Evolutionary conservation across 2,329 filamentous ascomycete genomes (phyloP).

Genomic region (Colletotrichum australisinense): DNA sequence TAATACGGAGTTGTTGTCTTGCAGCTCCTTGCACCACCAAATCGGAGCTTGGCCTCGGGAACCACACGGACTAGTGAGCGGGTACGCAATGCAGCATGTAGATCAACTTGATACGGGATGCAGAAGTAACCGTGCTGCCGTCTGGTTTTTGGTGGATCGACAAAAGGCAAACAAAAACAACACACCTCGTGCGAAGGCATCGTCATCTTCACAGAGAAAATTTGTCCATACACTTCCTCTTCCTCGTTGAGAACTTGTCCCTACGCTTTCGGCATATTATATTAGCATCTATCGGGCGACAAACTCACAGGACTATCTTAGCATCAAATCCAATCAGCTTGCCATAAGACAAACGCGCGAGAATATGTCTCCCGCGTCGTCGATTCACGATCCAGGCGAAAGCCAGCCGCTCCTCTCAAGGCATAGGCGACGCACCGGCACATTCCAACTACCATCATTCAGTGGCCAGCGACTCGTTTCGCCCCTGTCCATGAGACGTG

Average conservation of each 20-base stretch:
- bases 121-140: neutral
- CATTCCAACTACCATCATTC: constrained; percentile 14
- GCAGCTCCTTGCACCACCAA: neutral
- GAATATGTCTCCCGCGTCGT: constrained; percentile 24
- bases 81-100: constrained; percentile 1
- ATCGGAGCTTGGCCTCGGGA: neutral
- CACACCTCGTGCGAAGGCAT: neutral
- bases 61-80: neutral
- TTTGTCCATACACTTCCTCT: neutral
- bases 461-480: constrained; percentile 8
- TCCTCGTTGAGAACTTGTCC: neutral
- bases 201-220: neutral
- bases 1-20: neutral
- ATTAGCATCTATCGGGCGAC: neutral
- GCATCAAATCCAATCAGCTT: neutral
- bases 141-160: neutral
- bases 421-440: constrained; percentile 20
- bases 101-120: constrained; percentile 5
- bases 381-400: constrained; percentile 29
- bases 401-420: constrained; percentile 18
- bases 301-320: no score
- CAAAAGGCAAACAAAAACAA: neutral
- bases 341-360: neutral
- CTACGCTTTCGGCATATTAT: neutral
- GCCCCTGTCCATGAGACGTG: constrained; percentile 16